Conservation (phyloP, 176 grass and related monocot species). For the Musa beccarii region DNA sequence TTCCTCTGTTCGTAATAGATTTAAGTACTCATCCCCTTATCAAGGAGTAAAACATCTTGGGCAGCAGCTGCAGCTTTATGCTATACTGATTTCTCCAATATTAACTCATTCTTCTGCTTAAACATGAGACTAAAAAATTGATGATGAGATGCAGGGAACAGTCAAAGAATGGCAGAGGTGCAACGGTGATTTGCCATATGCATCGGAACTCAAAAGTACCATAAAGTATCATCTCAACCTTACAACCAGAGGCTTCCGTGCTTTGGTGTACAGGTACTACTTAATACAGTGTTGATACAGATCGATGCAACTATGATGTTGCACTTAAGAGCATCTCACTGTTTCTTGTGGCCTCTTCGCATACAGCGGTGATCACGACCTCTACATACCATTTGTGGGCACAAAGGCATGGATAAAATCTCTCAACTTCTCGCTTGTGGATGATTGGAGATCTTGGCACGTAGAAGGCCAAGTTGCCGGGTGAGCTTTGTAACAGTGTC, state of each 20-base stretch:
- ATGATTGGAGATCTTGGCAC: conserved; percentile 21
- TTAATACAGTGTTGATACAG: neutral
- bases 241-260: conserved; percentile 39
- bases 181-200: conserved; percentile 3
- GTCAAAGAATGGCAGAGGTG: conserved; percentile 44
- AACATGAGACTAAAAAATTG: too few relatives aligned
- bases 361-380: neutral
- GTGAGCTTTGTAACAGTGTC: neutral
- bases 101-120: neutral
- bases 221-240: conserved; percentile 42
- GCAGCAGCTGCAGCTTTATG: too few relatives aligned
- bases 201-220: conserved; percentile 14
- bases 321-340: neutral
- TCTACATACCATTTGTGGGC: conserved; percentile 2
- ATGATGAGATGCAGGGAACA: conserved; percentile 30
- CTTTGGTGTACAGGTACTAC: conserved; percentile 38
- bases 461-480: conserved; percentile 10
- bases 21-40: too few relatives aligned
- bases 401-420: conserved; percentile 20
- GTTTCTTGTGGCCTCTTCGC: neutral
- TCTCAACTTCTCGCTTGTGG: conserved; percentile 20
- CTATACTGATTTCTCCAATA: neutral
- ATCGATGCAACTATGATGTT: neutral
- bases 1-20: too few relatives aligned
- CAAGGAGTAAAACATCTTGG: too few relatives aligned